A percentile compares a stretch with the other conserved stretches of the same genome.
These are phyloP conservation scores for Populus pruinosa DNA, from an alignment of 345 rosid genomes.

Conservation along the genomic window DNA sequence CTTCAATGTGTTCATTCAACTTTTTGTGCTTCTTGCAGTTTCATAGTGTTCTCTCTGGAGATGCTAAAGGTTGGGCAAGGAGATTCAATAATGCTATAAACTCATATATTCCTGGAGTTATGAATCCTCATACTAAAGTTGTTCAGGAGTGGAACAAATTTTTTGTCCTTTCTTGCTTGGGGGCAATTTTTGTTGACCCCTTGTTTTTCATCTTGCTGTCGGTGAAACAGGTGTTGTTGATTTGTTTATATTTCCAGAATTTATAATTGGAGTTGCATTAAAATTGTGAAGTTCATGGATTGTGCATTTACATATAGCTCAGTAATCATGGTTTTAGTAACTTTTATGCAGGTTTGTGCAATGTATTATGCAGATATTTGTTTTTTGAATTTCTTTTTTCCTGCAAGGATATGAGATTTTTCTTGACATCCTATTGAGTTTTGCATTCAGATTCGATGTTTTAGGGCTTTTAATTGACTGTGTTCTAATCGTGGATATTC, in stretches of 20 bases:
- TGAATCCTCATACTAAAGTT: conserved; percentile 72
- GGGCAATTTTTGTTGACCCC: conserved; percentile 80
- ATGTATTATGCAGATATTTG: too few species aligned
- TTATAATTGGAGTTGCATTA: not conserved
- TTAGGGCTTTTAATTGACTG: not conserved
- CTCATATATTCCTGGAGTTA: conserved; percentile 49
- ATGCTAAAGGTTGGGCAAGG: conserved; percentile 84
- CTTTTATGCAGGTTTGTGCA: not conserved
- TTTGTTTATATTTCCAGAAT: not conserved
- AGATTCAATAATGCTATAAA: conserved; percentile 35
- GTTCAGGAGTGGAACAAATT: conserved; percentile 70
- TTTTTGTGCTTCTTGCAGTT: conserved; percentile 39
- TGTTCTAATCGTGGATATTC: not conserved
- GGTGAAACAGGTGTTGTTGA: conserved; percentile 42
- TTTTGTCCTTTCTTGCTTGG: conserved; percentile 63
- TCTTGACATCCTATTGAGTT: too few species aligned
- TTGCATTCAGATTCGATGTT: too few species aligned
- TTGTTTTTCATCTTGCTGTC: conserved; percentile 71
- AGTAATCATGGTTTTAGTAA: not conserved
- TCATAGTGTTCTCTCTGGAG: conserved; percentile 64
- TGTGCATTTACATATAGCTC: not conserved
- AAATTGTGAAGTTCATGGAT: not conserved
- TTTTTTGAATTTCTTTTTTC: too few species aligned
- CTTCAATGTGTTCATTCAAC: conserved; percentile 1
- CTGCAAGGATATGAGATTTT: too few species aligned